Conservation (phyloP, 306 rosid species). For the Trichosanthes truncata region DNA sequence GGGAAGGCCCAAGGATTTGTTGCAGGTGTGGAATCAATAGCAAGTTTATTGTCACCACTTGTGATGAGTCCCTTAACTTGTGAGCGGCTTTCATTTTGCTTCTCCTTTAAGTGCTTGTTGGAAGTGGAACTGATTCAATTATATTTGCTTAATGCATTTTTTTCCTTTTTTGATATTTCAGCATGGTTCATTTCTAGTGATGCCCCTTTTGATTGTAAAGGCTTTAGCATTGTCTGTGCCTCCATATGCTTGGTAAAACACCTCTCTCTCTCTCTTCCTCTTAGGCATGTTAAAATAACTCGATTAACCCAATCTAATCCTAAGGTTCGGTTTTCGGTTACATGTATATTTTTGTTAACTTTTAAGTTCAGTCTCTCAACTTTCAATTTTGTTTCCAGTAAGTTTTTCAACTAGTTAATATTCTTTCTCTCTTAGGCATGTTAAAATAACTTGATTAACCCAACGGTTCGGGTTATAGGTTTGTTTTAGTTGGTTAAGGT, state of each 20-base stretch:
- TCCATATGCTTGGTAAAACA: conserved; percentile 53
- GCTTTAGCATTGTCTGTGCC: conserved; percentile 67
- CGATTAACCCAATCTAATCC: neutral
- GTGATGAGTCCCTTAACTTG: conserved; percentile 78
- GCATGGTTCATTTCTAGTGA: conserved; percentile 63
- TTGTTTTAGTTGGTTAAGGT: neutral
- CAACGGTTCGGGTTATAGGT: neutral
- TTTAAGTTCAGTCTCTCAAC: too few relatives aligned
- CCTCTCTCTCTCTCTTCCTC: neutral
- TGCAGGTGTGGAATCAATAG: conserved; percentile 68
- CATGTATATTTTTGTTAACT: too few relatives aligned
- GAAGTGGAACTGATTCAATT: neutral
- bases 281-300: neutral
- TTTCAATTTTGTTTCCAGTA: too few relatives aligned
- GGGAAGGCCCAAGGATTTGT: conserved; percentile 78
- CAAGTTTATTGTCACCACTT: conserved; percentile 62
- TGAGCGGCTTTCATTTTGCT: conserved; percentile 25
- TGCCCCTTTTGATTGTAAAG: conserved; percentile 88
- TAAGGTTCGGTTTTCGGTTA: too few relatives aligned
- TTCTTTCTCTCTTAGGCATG: neutral
- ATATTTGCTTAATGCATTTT: neutral
- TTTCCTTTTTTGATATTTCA: conserved; percentile 21
- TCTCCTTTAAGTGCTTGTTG: neutral
- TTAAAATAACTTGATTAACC: neutral
- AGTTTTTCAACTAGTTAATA: too few relatives aligned